Evolutionary conservation across 192 early-diverging fungal species (phyloP), one percentile per base, ranked within the genome.

Genomic region (Coemansia sp.): DNA sequence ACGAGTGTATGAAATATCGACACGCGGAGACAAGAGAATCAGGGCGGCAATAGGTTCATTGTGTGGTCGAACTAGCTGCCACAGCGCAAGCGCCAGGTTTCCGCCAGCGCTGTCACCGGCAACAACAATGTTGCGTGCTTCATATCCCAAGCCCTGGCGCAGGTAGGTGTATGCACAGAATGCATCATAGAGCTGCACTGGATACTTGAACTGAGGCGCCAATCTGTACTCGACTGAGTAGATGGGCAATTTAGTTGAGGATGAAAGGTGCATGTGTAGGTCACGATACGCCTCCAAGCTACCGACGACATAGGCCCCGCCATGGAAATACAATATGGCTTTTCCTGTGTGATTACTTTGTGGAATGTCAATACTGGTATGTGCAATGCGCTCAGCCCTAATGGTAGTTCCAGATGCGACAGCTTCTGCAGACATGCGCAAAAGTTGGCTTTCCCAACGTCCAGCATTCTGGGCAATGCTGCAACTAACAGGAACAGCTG

Each of bases 201-300:
- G 95, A 68, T 93, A 98, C 10, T 89, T 85, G 23, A 86, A 71
- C 59, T 91, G 86, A 0, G 95, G 94, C 0, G 94, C 88, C 18
- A 96, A 70, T 8, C 94, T 74, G 71, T 98, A 96, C 65, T 89
- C 86, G 31, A 92, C 74, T 5, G 81, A 87, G 67, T 57, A 68
- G 2, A 84, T 75, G 0, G 49, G 67, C 31, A 68, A 15, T 16
- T 65, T 67, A 6, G 49, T 63, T 0, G 80, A 66, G 15, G 85
- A 82, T 3, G 90, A 82, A 45, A 92, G 55, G 0, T 69, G 39
- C 20, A 65, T 49, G 2, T 84, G 67, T 35, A 85, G 31, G 7
- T 35, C 58, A 10, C 86, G 73, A 64, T 87, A 80, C 0, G 68
- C 66, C 1, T 62, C 64, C 25, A 75, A 56, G 0, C 66, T 69